phyloP scores from a whole-genome alignment of 371 early-diverging fungal genomes.

The Mortierella sp. region DNA sequence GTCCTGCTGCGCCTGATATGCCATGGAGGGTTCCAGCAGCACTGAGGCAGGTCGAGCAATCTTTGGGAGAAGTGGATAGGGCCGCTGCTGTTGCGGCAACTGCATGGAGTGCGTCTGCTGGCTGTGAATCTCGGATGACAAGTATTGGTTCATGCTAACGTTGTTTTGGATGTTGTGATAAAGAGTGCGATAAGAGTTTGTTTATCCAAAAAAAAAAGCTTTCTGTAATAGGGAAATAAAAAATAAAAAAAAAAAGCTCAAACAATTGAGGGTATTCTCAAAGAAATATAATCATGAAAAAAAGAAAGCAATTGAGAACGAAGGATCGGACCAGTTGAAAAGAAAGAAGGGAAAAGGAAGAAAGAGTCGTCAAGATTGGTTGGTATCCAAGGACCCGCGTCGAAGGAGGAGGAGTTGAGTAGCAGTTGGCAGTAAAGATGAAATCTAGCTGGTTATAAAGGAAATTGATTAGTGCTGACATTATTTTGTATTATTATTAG shows the following conservation, averaged over 20 bases:
- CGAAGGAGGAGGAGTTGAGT: not conserved
- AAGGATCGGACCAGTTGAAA: not conserved
- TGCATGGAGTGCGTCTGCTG: not conserved
- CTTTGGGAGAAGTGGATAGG: constrained; percentile 13
- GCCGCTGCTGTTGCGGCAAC: constrained; percentile 9
- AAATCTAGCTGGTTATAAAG: not conserved
- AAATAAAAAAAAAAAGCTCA: not conserved
- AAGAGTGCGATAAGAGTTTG: not conserved
- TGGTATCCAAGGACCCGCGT: not conserved
- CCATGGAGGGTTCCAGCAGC: constrained; percentile 24
- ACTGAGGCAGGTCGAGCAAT: constrained; percentile 30
- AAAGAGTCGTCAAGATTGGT: not conserved
- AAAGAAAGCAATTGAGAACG: not conserved
- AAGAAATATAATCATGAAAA: constrained; percentile 1
- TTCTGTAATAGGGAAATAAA: not conserved
- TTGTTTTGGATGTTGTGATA: not conserved
- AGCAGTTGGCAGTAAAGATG: not conserved
- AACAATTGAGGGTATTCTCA: no score
- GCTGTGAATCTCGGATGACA: not conserved
- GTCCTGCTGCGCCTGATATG: constrained; percentile 1
- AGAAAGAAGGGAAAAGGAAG: constrained; percentile 1
- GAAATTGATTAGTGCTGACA: not conserved
- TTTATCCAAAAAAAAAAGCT: not conserved
- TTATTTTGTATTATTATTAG: no score
- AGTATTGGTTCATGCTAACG: not conserved